Evolutionary conservation across 2,329 filamentous ascomycete species (phyloP).

Genomic region (Beauveria varroae): DNA sequence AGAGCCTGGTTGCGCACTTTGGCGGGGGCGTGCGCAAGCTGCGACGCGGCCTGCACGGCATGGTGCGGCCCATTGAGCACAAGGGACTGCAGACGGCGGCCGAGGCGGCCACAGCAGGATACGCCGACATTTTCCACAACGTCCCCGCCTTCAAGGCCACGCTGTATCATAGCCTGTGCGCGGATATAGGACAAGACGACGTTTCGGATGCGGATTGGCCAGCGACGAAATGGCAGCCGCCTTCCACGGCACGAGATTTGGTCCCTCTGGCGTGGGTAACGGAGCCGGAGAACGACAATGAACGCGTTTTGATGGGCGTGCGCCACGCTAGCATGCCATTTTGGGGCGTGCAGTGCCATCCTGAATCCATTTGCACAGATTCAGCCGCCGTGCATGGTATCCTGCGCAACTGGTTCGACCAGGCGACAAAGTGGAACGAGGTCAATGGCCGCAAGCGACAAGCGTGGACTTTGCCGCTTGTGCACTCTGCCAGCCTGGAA

Average conservation of each 20-base stretch:
- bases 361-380: conserved; percentile 81
- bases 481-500: conserved; percentile 17
- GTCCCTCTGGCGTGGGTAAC: conserved; percentile 57
- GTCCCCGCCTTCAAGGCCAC: conserved; percentile 60
- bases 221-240: conserved; percentile 31
- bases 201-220: conserved; percentile 30
- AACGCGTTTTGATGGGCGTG: conserved; percentile 68
- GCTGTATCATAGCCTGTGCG: conserved; percentile 64
- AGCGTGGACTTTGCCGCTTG: conserved; percentile 7
- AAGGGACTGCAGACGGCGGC: conserved; percentile 8
- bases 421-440: conserved; percentile 54
- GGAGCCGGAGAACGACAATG: conserved; percentile 31
- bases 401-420: conserved; percentile 67
- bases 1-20: conserved; percentile 65
- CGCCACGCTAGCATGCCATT: conserved; percentile 63
- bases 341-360: conserved; percentile 86
- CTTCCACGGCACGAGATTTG: conserved; percentile 31
- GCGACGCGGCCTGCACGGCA: conserved; percentile 70
- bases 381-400: conserved; percentile 50
- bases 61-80: conserved; percentile 63
- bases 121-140: conserved; percentile 55
- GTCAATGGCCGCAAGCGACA: conserved; percentile 14
- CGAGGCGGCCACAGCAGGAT: neutral
- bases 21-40: conserved; percentile 61
- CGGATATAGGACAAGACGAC: conserved; percentile 43